Evolutionary conservation across 805 yeast species (phyloP).

Genomic region (Wickerhamiella nectarea): DNA sequence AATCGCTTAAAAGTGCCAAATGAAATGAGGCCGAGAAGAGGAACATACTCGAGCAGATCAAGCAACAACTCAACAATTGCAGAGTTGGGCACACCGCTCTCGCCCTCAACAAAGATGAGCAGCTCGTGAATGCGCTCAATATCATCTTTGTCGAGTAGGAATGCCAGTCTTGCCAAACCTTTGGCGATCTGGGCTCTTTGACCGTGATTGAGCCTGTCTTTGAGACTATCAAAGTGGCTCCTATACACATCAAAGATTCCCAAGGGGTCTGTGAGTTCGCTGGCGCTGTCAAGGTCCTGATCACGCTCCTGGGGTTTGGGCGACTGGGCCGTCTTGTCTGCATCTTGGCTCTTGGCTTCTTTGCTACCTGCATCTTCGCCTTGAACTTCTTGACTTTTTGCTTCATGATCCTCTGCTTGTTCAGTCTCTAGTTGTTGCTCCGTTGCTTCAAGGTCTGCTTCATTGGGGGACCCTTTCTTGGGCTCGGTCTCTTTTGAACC

Average conservation of each 20-base stretch:
- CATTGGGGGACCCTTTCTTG: too few relatives aligned
- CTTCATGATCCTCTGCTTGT: too few relatives aligned
- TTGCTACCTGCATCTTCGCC: slow-evolving; percentile 2
- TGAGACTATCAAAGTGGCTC: slow-evolving; percentile 14
- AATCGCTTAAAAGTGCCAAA: slow-evolving; percentile 41
- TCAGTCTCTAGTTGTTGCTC: too few relatives aligned
- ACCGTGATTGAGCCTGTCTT: slow-evolving; percentile 13
- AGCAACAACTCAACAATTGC: slow-evolving; percentile 24
- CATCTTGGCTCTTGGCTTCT: too few relatives aligned
- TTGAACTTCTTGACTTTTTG: too few relatives aligned
- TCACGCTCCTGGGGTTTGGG: too few relatives aligned
- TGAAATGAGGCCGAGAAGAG: slow-evolving; percentile 24
- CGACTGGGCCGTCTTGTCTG: too few relatives aligned
- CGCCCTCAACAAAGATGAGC: slow-evolving; percentile 8
- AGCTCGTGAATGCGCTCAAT: slow-evolving; percentile 10
- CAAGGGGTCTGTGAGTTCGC: background rate
- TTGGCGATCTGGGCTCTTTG: slow-evolving; percentile 11
- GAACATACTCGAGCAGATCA: slow-evolving; percentile 24
- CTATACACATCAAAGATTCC: slow-evolving; percentile 8
- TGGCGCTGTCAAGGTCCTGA: too few relatives aligned
- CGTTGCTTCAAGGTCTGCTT: too few relatives aligned
- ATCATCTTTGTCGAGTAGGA: slow-evolving; percentile 3
- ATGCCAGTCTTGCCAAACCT: slow-evolving; percentile 8
- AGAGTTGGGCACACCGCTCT: slow-evolving; percentile 3
- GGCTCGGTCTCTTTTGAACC: slow-evolving; percentile 8